Base-by-base conservation (phyloP, 169 alveolate genomes). In the Cryptosporidium sp. region DNA sequence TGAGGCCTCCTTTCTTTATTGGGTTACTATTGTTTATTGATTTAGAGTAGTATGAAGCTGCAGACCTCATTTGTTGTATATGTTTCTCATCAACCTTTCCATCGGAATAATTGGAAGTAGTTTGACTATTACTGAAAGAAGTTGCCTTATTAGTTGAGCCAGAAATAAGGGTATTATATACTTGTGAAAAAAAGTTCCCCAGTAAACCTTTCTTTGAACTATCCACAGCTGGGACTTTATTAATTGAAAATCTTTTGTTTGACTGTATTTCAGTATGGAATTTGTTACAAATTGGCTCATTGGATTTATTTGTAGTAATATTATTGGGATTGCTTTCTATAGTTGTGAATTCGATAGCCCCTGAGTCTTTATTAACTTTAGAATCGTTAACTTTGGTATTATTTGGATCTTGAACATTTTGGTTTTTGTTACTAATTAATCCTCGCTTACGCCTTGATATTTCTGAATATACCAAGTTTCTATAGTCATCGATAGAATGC, bases 401-500 rank as follows among this genome's bases (percentile, higher is more conserved):
- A 6, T 16, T 21, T 33, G 71, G 43, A 16, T 26, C 8, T 37
- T 65, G 71, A 29, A 29, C 51, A 31, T 31, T 26, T 10, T 73
- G 86, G 55, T 16, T 0, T 21, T 73, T 73, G 29, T 41, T 86
- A 52, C 59, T 75, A 33, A 86, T 87, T 3, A 86, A 52, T 37
- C 91, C 95, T 73, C 93, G 93, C 69, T 95, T 96, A 59, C 95
- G 93, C 39, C 86, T 93, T 71, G 94, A 93, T 41, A 96, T 95
- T 61, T 95, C 95, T 16, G 91, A 73, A 87, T 96, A 96, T 3
- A 96, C 92, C 26, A 93, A 93, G 43, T 94, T 93, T 71, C 98
- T 86, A 75, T 96, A 96, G 59, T 95, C 97, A 43, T 93, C 94
- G 31, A 95, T 94, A 12, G 96, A 86, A 84, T 94, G 96, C 71